Conservation (phyloP, 257 asterid genomes). For the Catharanthus roseus region DNA sequence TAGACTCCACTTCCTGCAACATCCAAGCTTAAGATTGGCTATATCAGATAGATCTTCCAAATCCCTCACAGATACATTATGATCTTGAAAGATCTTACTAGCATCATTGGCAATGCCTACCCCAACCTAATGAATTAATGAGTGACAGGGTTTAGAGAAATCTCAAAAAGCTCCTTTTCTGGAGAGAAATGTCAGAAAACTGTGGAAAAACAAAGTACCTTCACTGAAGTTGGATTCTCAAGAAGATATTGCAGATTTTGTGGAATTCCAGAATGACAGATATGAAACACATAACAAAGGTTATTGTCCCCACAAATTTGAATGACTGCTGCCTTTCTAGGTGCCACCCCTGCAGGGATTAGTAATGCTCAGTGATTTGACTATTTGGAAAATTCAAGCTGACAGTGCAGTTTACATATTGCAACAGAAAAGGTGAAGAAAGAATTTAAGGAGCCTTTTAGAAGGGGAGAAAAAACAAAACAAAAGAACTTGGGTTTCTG, state of each 20-base stretch:
- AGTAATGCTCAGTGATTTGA: slow-evolving; percentile 14
- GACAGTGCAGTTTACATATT: neutral
- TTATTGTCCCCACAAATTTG: slow-evolving; percentile 71
- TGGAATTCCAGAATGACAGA: slow-evolving; percentile 73
- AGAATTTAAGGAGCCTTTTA: neutral
- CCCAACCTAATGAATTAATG: slow-evolving; percentile 59
- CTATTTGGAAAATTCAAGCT: neutral
- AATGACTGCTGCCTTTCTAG: slow-evolving; percentile 87
- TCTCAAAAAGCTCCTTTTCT: neutral
- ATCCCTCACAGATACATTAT: slow-evolving; percentile 45
- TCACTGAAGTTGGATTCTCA: slow-evolving; percentile 53
- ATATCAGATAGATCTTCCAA: slow-evolving; percentile 61
- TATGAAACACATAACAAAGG: slow-evolving; percentile 70
- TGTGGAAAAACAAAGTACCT: slow-evolving; percentile 37
- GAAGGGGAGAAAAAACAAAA: neutral
- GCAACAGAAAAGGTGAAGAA: slow-evolving; percentile 1
- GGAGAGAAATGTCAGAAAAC: neutral
- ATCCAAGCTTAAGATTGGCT: slow-evolving; percentile 69
- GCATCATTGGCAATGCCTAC: slow-evolving; percentile 65
- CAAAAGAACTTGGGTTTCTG: neutral
- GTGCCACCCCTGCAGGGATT: slow-evolving; percentile 55
- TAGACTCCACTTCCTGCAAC: slow-evolving; percentile 73
- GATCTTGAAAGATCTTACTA: slow-evolving; percentile 46
- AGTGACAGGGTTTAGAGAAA: neutral
- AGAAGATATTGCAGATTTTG: slow-evolving; percentile 58